phyloP scores from a whole-genome alignment of 2,329 filamentous ascomycete species.

The Monilinia aucupariae region DNA sequence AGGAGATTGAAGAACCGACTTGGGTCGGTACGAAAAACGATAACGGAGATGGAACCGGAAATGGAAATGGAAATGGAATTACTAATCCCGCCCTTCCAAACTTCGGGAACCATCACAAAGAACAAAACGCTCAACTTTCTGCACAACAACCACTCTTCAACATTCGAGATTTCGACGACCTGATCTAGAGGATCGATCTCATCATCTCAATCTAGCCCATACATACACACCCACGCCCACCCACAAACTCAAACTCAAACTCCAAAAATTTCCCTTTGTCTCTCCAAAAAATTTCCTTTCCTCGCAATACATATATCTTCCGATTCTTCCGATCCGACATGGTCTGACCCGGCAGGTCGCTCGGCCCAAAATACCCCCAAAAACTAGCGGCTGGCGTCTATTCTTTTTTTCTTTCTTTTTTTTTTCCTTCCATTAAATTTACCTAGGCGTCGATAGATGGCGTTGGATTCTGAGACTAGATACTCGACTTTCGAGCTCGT shows the following conservation, averaged over 20 bases:
- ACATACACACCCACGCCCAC: too few relatives aligned
- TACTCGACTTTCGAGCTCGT: too few relatives aligned
- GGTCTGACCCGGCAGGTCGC: background rate
- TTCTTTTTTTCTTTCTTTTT: too few relatives aligned
- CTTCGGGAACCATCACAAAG: background rate
- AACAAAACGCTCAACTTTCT: background rate
- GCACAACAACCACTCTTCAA: background rate
- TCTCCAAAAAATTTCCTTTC: background rate
- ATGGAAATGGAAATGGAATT: too few relatives aligned
- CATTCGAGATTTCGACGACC: constrained; percentile 13
- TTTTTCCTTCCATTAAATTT: too few relatives aligned
- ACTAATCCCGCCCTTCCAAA: background rate
- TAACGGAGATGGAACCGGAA: background rate
- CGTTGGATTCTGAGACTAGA: too few relatives aligned
- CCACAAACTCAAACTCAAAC: background rate
- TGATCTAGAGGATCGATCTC: background rate
- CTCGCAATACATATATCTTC: background rate
- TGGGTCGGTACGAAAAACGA: background rate
- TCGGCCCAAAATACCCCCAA: background rate
- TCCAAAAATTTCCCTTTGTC: background rate
- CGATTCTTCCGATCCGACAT: background rate
- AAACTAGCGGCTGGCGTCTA: background rate
- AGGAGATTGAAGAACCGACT: background rate
- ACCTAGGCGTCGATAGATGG: too few relatives aligned
- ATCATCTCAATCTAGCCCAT: too few relatives aligned